These are phyloP conservation scores for Aspergillus funiculosus DNA, from an alignment of 495 filamentous ascomycete species.

Conservation along the genomic window DNA sequence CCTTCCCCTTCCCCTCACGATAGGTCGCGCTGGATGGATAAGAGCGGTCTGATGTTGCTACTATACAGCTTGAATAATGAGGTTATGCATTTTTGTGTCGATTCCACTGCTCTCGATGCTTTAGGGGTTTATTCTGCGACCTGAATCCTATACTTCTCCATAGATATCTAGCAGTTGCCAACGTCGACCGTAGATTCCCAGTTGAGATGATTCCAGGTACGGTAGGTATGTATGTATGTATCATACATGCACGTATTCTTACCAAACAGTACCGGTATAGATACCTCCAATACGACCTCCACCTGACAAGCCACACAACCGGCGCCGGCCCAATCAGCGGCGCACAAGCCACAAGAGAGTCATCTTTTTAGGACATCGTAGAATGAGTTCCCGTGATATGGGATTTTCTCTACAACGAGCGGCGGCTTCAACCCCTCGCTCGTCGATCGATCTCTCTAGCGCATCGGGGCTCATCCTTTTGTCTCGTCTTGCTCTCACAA, in stretches of 20 bases:
- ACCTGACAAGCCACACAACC: slow-evolving; percentile 17
- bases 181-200: too few relatives aligned
- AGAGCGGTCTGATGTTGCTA: background rate
- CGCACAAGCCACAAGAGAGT: slow-evolving; percentile 10
- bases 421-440: slow-evolving; percentile 20
- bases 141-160: too few relatives aligned
- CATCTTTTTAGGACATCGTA: slow-evolving; percentile 10
- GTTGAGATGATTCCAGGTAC: too few relatives aligned
- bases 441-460: slow-evolving; percentile 14
- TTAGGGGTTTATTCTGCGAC: too few relatives aligned
- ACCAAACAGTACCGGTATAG: background rate
- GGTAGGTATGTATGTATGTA: too few relatives aligned
- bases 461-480: slow-evolving; percentile 8
- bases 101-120: too few relatives aligned
- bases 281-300: slow-evolving; percentile 1
- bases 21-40: slow-evolving; percentile 4
- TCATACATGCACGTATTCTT: background rate
- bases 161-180: too few relatives aligned
- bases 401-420: slow-evolving; percentile 23
- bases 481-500: background rate
- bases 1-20: slow-evolving; percentile 5
- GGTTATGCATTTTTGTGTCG: too few relatives aligned
- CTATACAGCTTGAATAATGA: background rate
- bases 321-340: slow-evolving; percentile 11
- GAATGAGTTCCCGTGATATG: slow-evolving; percentile 22